Conservation (phyloP, 2,329 filamentous ascomycete species). For the Talaromyces pinophilus region DNA sequence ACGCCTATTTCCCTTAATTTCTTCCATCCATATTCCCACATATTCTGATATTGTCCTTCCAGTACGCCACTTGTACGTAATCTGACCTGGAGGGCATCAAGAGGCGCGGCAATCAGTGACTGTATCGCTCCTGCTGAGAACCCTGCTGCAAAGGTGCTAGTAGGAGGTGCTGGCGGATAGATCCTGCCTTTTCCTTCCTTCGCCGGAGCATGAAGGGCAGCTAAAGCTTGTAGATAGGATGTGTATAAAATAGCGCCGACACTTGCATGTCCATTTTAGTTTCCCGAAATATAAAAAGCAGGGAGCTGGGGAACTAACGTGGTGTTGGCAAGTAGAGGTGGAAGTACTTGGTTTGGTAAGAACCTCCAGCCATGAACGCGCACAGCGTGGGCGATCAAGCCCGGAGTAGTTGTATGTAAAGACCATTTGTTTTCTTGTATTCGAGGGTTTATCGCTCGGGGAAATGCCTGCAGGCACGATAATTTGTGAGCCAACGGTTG, state of each 20-base stretch:
- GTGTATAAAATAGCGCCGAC: slow-evolving; percentile 66
- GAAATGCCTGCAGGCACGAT: slow-evolving; percentile 55
- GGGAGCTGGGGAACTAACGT: slow-evolving; percentile 42
- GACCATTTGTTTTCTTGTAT: slow-evolving; percentile 54
- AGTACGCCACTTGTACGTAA: slow-evolving; percentile 61
- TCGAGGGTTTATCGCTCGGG: slow-evolving; percentile 62
- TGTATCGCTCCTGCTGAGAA: slow-evolving; percentile 61
- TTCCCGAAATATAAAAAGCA: not conserved
- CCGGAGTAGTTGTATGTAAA: slow-evolving; percentile 62
- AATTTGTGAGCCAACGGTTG: slow-evolving; percentile 17
- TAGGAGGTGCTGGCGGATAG: slow-evolving; percentile 59
- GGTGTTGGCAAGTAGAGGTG: slow-evolving; percentile 64
- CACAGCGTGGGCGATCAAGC: slow-evolving; percentile 62
- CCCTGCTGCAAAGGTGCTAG: slow-evolving; percentile 60
- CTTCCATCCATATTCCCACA: slow-evolving; percentile 63
- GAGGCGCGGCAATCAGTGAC: slow-evolving; percentile 62
- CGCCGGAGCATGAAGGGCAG: slow-evolving; percentile 59
- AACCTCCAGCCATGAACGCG: slow-evolving; percentile 64
- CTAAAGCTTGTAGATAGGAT: slow-evolving; percentile 62
- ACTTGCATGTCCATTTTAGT: slow-evolving; percentile 32
- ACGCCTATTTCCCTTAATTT: slow-evolving; percentile 62
- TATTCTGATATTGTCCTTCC: slow-evolving; percentile 60
- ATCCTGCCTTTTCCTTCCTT: slow-evolving; percentile 59
- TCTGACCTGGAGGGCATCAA: slow-evolving; percentile 64
- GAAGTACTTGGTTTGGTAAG: slow-evolving; percentile 64